Conservation (phyloP, 306 rosid species). For the Castanea sativa region DNA sequence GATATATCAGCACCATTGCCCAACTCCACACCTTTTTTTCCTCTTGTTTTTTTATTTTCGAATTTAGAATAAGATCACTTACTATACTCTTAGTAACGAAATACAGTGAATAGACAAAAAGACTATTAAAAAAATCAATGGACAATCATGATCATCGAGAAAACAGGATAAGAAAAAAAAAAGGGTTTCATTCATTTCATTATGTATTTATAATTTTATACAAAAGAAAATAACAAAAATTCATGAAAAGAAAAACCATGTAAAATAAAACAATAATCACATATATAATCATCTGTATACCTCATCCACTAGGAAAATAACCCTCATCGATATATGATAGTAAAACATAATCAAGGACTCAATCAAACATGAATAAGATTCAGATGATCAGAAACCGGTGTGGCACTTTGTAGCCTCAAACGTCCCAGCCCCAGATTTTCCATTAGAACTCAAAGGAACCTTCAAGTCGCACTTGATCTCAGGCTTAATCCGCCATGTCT, state of each 20-base stretch:
- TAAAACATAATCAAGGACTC: not conserved
- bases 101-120: too few species aligned
- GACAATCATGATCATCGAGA: not conserved
- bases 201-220: not conserved
- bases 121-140: not conserved
- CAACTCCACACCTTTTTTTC: too few species aligned
- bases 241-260: not conserved
- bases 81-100: too few species aligned
- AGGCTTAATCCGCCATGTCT: constrained; percentile 31
- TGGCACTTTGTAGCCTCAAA: constrained; percentile 36
- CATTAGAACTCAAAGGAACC: constrained; percentile 36
- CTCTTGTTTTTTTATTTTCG: too few species aligned
- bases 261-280: not conserved
- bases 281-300: not conserved
- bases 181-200: not conserved
- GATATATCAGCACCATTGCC: too few species aligned
- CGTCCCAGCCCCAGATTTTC: not conserved
- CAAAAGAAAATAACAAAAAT: not conserved
- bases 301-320: not conserved
- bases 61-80: too few species aligned
- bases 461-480: constrained; percentile 41
- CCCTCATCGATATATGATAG: not conserved
- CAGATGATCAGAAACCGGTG: constrained; percentile 21
- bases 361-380: not conserved
- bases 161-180: too few species aligned